phyloP scores from a whole-genome alignment of 768 basidiomycete species.

The Psilocybe sp. region DNA sequence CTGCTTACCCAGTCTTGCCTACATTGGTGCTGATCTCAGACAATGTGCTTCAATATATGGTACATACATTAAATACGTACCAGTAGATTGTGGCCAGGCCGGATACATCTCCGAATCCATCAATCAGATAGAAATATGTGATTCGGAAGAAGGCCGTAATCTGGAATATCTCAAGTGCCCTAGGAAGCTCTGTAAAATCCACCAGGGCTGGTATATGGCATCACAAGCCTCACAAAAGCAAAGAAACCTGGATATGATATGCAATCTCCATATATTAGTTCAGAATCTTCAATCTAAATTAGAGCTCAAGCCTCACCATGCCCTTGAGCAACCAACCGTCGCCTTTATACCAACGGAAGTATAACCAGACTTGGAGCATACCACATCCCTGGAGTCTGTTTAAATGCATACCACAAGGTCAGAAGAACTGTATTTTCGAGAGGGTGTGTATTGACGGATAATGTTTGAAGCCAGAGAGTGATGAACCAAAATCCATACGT shows the following conservation, averaged over 20 bases:
- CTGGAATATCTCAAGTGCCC: slow-evolving; percentile 17
- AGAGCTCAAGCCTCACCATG: slow-evolving; percentile 6
- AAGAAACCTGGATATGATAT: background rate
- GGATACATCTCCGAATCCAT: slow-evolving; percentile 17
- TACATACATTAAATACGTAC: slow-evolving; percentile 6
- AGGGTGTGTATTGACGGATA: background rate
- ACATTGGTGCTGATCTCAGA: background rate
- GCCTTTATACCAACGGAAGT: slow-evolving; percentile 21
- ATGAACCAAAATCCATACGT: slow-evolving; percentile 11
- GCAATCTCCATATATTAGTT: background rate
- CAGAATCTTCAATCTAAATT: background rate
- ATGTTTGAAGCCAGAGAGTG: slow-evolving; percentile 6
- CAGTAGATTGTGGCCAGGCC: slow-evolving; percentile 11
- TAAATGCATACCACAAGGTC: background rate
- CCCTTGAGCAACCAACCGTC: slow-evolving; percentile 17
- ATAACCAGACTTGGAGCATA: slow-evolving; percentile 17
- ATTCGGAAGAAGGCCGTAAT: slow-evolving; percentile 13
- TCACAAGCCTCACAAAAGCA: slow-evolving; percentile 6
- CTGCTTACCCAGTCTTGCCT: slow-evolving; percentile 8
- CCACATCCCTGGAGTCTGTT: slow-evolving; percentile 22
- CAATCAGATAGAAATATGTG: slow-evolving; percentile 17
- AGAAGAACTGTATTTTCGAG: background rate
- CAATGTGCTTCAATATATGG: background rate
- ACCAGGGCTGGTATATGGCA: background rate
- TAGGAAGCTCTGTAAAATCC: background rate